Conservation (phyloP, 2,329 filamentous ascomycete species). For the Trichoderma oligosporum region DNA sequence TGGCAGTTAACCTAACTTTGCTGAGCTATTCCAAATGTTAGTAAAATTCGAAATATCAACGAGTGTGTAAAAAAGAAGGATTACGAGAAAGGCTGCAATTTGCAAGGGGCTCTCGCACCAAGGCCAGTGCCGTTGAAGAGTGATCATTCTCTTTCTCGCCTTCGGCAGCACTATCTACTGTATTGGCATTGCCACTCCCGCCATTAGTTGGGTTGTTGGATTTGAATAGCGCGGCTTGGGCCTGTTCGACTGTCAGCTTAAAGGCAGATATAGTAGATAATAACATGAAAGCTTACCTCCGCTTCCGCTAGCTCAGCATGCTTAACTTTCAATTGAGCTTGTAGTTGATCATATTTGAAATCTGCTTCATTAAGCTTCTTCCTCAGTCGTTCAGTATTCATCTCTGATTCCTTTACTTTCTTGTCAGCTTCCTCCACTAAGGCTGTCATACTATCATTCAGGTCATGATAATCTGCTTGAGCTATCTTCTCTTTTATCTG, state of each 20-base stretch:
- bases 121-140: slow-evolving; percentile 63
- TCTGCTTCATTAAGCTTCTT: slow-evolving; percentile 46
- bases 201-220: slow-evolving; percentile 53
- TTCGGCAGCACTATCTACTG: slow-evolving; percentile 43
- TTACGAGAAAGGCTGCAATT: slow-evolving; percentile 33
- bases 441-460: slow-evolving; percentile 59
- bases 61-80: slow-evolving; percentile 19
- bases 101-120: slow-evolving; percentile 57
- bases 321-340: slow-evolving; percentile 58
- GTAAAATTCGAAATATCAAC: slow-evolving; percentile 23
- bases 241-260: slow-evolving; percentile 32
- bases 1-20: slow-evolving; percentile 44
- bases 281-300: slow-evolving; percentile 41
- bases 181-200: slow-evolving; percentile 46
- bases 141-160: slow-evolving; percentile 57
- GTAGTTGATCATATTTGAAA: slow-evolving; percentile 47
- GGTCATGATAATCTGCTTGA: slow-evolving; percentile 57
- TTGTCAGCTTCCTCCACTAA: slow-evolving; percentile 57
- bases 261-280: not conserved
- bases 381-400: slow-evolving; percentile 45
- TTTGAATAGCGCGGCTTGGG: slow-evolving; percentile 42
- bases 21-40: slow-evolving; percentile 38
- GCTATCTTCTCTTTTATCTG: slow-evolving; percentile 53
- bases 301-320: slow-evolving; percentile 61
- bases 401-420: slow-evolving; percentile 50